A percentile compares a stretch with the other conserved stretches of the same genome.
phyloP scores from a whole-genome alignment of 2,329 filamentous ascomycete genomes.

The Cladosporium sp. region DNA sequence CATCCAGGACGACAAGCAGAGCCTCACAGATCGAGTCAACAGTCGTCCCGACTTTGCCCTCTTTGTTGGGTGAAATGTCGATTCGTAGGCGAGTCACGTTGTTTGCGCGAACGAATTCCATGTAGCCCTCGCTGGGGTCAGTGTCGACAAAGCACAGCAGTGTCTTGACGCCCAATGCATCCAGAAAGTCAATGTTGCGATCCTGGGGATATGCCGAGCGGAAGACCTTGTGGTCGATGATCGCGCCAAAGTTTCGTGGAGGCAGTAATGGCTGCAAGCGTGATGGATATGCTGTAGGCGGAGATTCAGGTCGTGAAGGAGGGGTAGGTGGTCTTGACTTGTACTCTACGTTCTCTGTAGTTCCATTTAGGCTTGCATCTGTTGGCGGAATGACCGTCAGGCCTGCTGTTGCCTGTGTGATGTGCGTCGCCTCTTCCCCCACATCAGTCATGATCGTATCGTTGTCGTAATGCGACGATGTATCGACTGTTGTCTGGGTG shows the following conservation, averaged over 20 bases:
- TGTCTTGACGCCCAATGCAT: constrained; percentile 69
- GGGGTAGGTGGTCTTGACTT: constrained; percentile 31
- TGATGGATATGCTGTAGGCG: constrained; percentile 26
- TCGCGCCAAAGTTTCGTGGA: constrained; percentile 75
- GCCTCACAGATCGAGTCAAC: constrained; percentile 68
- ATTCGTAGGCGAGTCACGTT: constrained; percentile 73
- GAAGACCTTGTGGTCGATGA: constrained; percentile 71
- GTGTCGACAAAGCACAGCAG: constrained; percentile 65
- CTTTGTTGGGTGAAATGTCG: constrained; percentile 85
- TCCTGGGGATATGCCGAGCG: constrained; percentile 76
- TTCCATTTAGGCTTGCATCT: background rate
- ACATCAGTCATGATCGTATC: constrained; percentile 13
- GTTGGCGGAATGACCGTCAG: background rate
- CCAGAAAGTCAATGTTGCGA: constrained; percentile 70
- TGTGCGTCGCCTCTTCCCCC: background rate
- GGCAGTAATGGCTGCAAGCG: constrained; percentile 43
- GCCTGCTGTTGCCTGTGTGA: background rate
- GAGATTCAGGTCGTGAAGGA: constrained; percentile 23
- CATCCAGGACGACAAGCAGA: constrained; percentile 69
- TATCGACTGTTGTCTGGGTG: background rate
- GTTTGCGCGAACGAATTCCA: constrained; percentile 63
- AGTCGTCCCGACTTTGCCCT: constrained; percentile 62
- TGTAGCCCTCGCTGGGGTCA: constrained; percentile 50
- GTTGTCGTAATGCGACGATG: background rate
- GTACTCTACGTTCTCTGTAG: constrained; percentile 14